Base-by-base conservation (phyloP, 257 asterid genomes). In the Solanum pennellii region DNA sequence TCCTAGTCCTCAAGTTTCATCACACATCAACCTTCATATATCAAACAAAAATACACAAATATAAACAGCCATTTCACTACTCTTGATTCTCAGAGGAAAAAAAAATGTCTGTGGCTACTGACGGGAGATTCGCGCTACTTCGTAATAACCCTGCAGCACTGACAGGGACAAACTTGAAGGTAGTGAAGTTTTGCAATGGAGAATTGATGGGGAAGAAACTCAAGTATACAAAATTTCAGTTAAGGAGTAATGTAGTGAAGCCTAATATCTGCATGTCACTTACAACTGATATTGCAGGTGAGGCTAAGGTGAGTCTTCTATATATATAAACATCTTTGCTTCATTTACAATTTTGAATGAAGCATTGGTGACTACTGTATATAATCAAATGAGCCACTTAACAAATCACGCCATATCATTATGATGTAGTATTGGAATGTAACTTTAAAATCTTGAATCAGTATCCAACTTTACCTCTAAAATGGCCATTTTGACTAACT, bases 121-220 rank as follows among this genome's bases (percentile, higher is more conserved):
- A 91, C 25, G 93, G 95, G 65, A 91, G 93, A 72, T 84, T 95
- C 5, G 92, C 95, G 52, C 88, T 94, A 52, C 84, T 91, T 25
- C 91, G 33, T 29, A 79, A 15, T 29, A 79, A 92, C 83, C 87
- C 89, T 9, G 86, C 92, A n/a, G 88, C 92, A 87, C 90, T 92
- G 33, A 41, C 88, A 2, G 88, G 89, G 47, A 75, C 88, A 86
- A 92, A 88, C 39, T 88, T 90, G 77, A 90, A 88, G 92, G 74
- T 74, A 7, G 89, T 93, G 47, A 95, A 92, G 88, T 92, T 91
- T 89, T 59, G 93, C 87, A 90, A 88, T 91, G 98, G 99, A 89
- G 97, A 95, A 23, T 86, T 94, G 68, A 92, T 95, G 98, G 98
- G 99, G 65, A 88, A 90, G 94, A 94, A 92, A 92, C 89, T 96